Base-by-base conservation (phyloP, 805 yeast genomes). In the Torulaspora gathmanii region DNA sequence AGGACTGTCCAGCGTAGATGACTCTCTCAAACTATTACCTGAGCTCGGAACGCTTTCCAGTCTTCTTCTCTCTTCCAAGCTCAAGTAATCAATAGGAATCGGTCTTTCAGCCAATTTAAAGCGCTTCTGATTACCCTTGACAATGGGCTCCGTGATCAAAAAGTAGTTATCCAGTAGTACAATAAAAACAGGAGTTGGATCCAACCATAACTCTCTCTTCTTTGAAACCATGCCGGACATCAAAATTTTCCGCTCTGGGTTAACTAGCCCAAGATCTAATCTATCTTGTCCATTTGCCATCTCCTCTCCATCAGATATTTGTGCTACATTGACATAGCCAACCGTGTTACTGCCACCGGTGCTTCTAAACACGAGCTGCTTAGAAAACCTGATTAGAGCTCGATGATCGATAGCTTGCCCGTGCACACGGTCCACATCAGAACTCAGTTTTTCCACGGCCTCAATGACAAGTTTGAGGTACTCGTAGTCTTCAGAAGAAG, bases 91-190 rank as follows among this genome's bases (percentile, higher is more conserved):
- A 20, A 79, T 69, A 0, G 85, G 82, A 8, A 81, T 76, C 1
- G 87, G 86, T 35, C 70, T 70, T 53, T 80, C 86, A 9, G 70
- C 58, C 0, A 81, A 72, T 51, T 71, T 72, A 37, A 59, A 71
- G 13, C 53, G 55, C 29, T 55, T 64, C 10, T 53, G 54, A 9
- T 61, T 49, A 7, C 69, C 74, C 36, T 72, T 75, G 7, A 70
- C 69, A 2, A 75, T 62, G 37, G 71, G 72, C 33, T 86, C 82
- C 1, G 86, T 81, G 1, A 87, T 73, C 26, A 87, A 57, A 35
- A 87, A 64, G 54, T 73, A 85, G 56, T 87, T 85, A 58, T 87
- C 95, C 42, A 87, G 64, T 23, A 87, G 64, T 15, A 86, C 77
- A 19, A 84, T 55, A 51, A 77, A 71, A 1, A 70, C 64, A 0